Percentiles rank a stretch among this genome's conserved stretches.
Evolutionary conservation across 768 basidiomycete species (phyloP).

Genomic region (Pholiota microspora): DNA sequence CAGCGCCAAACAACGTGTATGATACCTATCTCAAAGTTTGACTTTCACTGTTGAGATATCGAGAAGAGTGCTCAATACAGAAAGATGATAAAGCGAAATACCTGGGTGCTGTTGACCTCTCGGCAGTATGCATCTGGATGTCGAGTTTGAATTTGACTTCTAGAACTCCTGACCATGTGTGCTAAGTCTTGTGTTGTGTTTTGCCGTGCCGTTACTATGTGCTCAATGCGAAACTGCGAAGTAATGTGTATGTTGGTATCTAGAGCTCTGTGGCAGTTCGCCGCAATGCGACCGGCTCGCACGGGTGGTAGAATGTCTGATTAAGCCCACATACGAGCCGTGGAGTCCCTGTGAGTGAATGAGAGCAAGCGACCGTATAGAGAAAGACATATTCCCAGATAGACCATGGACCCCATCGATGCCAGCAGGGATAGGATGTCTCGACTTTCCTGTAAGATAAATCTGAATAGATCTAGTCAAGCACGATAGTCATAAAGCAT

Average conservation of each 20-base stretch:
- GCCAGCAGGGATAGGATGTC: not conserved
- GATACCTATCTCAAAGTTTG: not conserved
- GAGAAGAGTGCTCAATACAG: not conserved
- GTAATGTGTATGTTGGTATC: not conserved
- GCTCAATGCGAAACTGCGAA: not conserved
- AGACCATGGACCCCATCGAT: not conserved
- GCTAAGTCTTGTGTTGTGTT: not conserved
- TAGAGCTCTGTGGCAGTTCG: not conserved
- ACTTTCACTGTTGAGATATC: not conserved
- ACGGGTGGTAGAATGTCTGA: constrained; percentile 13
- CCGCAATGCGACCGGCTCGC: constrained; percentile 12
- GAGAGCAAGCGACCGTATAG: constrained; percentile 6
- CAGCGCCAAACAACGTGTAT: not conserved
- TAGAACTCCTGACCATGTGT: not conserved
- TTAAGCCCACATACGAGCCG: constrained; percentile 7
- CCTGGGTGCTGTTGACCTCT: not conserved
- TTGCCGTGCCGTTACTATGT: not conserved
- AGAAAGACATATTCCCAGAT: constrained; percentile 6
- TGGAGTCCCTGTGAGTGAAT: not conserved
- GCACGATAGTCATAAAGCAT: not conserved
- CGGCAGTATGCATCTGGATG: not conserved
- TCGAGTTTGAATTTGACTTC: not conserved
- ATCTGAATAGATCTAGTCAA: not conserved
- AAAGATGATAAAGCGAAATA: not conserved
- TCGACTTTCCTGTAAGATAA: not conserved